phyloP scores from a whole-genome alignment of 2,329 filamentous ascomycete species.

The Colletotrichum cuscutae region DNA sequence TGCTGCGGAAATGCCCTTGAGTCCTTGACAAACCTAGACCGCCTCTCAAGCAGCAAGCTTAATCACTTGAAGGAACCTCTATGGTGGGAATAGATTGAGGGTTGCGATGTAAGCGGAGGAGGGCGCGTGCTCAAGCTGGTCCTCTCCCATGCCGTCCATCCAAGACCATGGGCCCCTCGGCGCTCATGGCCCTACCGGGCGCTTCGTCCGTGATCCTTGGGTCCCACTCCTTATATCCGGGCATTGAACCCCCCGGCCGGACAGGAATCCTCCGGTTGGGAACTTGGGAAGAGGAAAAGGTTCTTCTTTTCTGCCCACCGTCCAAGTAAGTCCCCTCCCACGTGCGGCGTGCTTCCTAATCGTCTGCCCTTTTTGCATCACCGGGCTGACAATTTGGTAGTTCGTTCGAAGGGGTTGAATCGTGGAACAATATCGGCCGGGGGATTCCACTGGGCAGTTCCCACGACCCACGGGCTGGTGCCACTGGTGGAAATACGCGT shows the following conservation, averaged over 20 bases:
- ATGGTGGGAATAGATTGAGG: conserved; percentile 28
- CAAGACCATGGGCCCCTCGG: conserved; percentile 11
- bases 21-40: neutral
- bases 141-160: neutral
- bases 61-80: conserved; percentile 12
- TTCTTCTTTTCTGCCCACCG: neutral
- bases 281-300: neutral
- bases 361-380: conserved; percentile 10
- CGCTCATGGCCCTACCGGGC: conserved; percentile 16
- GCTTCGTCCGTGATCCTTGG: conserved; percentile 21
- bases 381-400: neutral
- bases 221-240: conserved; percentile 23
- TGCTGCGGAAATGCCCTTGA: neutral
- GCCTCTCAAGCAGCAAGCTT: neutral
- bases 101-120: conserved; percentile 24
- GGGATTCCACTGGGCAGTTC: neutral
- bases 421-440: conserved; percentile 4
- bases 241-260: conserved; percentile 10
- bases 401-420: neutral
- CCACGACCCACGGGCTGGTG: neutral
- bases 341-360: too few relatives aligned
- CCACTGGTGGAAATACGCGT: conserved; percentile 5
- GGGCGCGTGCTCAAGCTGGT: conserved; percentile 8
- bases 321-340: neutral
- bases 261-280: neutral